Conservation (phyloP, 805 yeast genomes). For the Myxozyma kluyveri region DNA sequence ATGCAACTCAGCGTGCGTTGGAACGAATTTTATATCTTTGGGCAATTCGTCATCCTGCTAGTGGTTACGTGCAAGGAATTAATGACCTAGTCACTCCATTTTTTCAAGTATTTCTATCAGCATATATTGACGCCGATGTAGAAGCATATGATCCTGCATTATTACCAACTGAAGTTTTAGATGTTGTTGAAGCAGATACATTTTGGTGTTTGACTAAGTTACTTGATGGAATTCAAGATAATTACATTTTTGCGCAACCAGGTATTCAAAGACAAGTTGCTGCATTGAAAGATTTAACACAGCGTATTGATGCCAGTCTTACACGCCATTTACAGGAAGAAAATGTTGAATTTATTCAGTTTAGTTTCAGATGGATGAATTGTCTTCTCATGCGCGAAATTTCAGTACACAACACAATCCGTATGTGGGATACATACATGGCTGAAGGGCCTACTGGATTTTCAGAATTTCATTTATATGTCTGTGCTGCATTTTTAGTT, state of each 20-base stretch:
- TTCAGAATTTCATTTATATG: constrained; percentile 90
- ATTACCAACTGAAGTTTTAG: constrained; percentile 58
- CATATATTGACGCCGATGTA: constrained; percentile 52
- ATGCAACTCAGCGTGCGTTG: constrained; percentile 71
- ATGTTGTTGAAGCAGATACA: constrained; percentile 87
- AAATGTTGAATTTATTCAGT: constrained; percentile 91
- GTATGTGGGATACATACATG: constrained; percentile 97
- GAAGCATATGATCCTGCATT: constrained; percentile 61
- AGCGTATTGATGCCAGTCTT: constrained; percentile 72
- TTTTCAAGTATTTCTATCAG: constrained; percentile 75
- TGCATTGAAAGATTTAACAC: constrained; percentile 71
- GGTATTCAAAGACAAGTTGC: constrained; percentile 90
- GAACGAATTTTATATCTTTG: constrained; percentile 82
- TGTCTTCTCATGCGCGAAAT: constrained; percentile 94
- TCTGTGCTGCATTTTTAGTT: constrained; percentile 93
- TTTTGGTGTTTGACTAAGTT: constrained; percentile 94
- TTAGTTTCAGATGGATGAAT: constrained; percentile 98
- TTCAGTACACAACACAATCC: constrained; percentile 67
- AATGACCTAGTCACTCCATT: constrained; percentile 93
- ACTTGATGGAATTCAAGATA: constrained; percentile 92
- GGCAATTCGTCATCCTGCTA: constrained; percentile 96
- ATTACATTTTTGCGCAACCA: constrained; percentile 96
- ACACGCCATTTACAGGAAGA: constrained; percentile 73
- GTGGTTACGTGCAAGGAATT: constrained; percentile 97
- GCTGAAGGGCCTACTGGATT: constrained; percentile 62